Evolutionary conservation across 106 monocot genomes (phyloP).

Genomic region (Agapanthus africanus): DNA sequence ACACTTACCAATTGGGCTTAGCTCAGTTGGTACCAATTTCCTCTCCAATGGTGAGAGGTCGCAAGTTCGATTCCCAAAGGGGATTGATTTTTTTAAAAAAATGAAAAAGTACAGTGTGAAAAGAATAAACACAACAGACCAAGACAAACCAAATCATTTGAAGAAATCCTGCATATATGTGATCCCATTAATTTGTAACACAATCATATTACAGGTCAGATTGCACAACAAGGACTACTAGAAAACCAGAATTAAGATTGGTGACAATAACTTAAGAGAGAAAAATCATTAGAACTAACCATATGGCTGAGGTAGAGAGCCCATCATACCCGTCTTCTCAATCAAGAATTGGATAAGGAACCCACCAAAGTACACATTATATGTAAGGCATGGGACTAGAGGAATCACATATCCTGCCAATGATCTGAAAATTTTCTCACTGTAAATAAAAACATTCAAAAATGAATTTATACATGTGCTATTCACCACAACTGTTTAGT

Average conservation of each 20-base stretch:
- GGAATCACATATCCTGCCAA: constrained; percentile 64
- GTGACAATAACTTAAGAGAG: background rate
- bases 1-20: too few species aligned
- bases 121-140: background rate
- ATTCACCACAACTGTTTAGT: background rate
- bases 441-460: constrained; percentile 6
- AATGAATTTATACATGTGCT: constrained; percentile 1
- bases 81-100: too few species aligned
- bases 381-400: constrained; percentile 55
- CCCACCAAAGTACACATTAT: constrained; percentile 76
- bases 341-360: constrained; percentile 85
- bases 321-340: constrained; percentile 99
- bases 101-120: background rate
- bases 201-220: background rate
- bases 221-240: background rate
- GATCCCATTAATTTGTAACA: background rate
- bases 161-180: background rate
- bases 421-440: constrained; percentile 47
- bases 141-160: background rate
- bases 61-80: too few species aligned
- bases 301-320: constrained; percentile 87
- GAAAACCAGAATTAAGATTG: constrained; percentile 2
- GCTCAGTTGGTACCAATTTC: too few species aligned
- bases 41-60: too few species aligned
- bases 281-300: constrained; percentile 41